Evolutionary conservation across 2,329 filamentous ascomycete species (phyloP).

Genomic region (Cryphonectria naterciae): DNA sequence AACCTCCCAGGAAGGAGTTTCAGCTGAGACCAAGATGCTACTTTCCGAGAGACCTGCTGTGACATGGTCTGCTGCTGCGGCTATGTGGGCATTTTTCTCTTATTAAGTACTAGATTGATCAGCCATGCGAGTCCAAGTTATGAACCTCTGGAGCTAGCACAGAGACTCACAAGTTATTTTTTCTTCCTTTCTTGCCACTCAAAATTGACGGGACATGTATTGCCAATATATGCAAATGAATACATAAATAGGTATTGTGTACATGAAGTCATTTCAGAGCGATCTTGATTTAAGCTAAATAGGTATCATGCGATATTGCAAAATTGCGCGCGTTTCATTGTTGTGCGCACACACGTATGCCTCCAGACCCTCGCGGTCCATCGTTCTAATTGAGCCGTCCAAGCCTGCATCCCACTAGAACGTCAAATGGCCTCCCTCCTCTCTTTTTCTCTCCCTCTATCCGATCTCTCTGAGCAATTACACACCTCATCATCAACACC

Average conservation of each 20-base stretch:
- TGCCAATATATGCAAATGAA: background rate
- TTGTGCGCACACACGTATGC: background rate
- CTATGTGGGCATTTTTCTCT: background rate
- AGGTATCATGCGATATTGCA: conserved; percentile 4
- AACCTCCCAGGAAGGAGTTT: background rate
- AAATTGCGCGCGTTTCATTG: background rate
- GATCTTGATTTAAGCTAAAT: background rate
- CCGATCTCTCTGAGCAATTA: background rate
- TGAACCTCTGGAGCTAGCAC: background rate
- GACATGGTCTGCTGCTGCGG: background rate
- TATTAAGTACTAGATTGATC: no score
- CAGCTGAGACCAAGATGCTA: background rate
- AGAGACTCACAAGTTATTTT: background rate
- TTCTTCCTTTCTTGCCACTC: no score
- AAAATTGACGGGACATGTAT: no score
- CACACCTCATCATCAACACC: background rate
- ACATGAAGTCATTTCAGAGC: background rate
- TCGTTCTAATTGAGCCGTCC: background rate
- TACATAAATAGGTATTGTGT: background rate
- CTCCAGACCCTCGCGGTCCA: background rate
- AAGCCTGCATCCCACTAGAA: background rate
- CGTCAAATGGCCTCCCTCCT: background rate
- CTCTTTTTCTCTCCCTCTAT: background rate
- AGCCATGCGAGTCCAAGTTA: no score
- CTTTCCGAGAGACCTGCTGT: background rate